These are phyloP conservation scores for Pseudovirgaria hyperparasitica DNA, from an alignment of 2,329 filamentous ascomycete genomes.

Conservation along the genomic window DNA sequence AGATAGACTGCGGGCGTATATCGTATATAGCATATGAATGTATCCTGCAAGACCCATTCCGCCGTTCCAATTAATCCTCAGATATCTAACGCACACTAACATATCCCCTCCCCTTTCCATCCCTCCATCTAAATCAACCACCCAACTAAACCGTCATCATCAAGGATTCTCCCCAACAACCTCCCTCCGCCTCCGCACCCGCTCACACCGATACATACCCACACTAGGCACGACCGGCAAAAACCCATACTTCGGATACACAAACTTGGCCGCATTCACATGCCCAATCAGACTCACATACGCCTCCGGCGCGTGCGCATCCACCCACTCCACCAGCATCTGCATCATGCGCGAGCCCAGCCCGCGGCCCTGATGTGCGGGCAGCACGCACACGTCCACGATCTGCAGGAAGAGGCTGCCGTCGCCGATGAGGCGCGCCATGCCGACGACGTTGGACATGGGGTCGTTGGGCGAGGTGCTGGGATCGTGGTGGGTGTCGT, in stretches of 20 bases:
- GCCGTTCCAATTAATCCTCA: no score
- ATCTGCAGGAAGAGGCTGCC: constrained; percentile 40
- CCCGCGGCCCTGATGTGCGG: constrained; percentile 35
- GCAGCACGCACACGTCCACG: constrained; percentile 38
- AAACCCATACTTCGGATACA: constrained; percentile 38
- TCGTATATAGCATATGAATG: no score
- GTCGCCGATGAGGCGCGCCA: constrained; percentile 40
- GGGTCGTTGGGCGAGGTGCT: constrained; percentile 10
- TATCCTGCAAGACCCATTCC: no score
- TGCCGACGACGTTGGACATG: constrained; percentile 25
- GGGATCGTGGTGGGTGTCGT: constrained; percentile 13
- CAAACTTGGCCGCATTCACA: constrained; percentile 26
- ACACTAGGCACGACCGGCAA: constrained; percentile 21
- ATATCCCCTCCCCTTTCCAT: no score
- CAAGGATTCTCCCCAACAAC: no score
- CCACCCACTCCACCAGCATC: constrained; percentile 28
- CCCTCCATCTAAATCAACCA: no score
- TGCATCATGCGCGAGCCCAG: constrained; percentile 34
- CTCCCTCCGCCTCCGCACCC: constrained; percentile 8
- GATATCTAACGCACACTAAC: no score
- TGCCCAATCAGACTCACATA: constrained; percentile 37
- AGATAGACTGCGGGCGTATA: no score
- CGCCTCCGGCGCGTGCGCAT: constrained; percentile 26
- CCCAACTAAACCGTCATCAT: no score
- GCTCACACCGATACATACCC: constrained; percentile 16